Conservation (phyloP, 192 early-diverging fungal species). For the Diversispora epigaea region DNA sequence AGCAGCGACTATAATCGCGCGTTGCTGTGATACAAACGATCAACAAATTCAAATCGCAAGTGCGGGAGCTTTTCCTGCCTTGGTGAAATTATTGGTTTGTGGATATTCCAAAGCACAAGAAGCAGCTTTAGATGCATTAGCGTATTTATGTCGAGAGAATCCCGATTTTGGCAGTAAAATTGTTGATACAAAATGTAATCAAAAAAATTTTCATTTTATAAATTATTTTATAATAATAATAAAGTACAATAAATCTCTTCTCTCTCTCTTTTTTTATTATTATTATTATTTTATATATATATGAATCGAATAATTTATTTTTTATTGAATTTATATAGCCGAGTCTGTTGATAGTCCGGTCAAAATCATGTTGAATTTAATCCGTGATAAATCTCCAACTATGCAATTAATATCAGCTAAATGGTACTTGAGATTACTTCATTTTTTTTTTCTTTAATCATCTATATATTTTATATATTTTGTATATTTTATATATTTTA, state of each 20-base stretch:
- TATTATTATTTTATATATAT: too few species aligned
- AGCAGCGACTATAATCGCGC: conserved; percentile 61
- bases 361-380: conserved; percentile 61
- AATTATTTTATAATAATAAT: background rate
- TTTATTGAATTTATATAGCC: conserved; percentile 33
- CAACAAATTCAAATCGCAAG: conserved; percentile 60
- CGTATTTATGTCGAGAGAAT: conserved; percentile 64
- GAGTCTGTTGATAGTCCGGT: conserved; percentile 45
- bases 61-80: conserved; percentile 55
- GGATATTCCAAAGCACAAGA: conserved; percentile 69
- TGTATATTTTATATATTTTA: background rate
- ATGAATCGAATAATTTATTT: background rate
- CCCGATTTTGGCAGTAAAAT: conserved; percentile 52
- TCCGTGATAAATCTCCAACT: conserved; percentile 62
- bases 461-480: conserved; percentile 8
- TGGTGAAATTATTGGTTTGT: conserved; percentile 57
- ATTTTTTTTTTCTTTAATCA: background rate
- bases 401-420: conserved; percentile 71
- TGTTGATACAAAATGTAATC: conserved; percentile 49
- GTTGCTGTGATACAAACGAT: conserved; percentile 58
- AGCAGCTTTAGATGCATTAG: conserved; percentile 74
- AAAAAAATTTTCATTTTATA: background rate
- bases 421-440: conserved; percentile 45
- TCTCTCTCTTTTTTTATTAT: too few species aligned
- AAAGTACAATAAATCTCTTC: too few species aligned